Conservation (phyloP, 2,329 filamentous ascomycete genomes). For the Neofusicoccum cordaticola region DNA sequence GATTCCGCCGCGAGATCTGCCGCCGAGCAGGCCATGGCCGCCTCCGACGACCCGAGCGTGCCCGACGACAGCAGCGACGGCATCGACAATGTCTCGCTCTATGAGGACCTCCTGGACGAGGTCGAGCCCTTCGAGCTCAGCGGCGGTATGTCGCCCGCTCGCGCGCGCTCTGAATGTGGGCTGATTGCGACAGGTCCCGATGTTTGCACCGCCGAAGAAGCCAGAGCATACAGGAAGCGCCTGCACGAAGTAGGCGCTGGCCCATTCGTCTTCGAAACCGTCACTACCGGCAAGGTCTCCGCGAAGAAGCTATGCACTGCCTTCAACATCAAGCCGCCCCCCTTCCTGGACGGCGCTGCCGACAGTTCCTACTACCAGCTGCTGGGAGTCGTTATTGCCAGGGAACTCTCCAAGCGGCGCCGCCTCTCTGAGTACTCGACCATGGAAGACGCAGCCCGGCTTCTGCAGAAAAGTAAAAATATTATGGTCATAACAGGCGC, state of each 20-base stretch:
- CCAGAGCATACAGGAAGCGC: slow-evolving; percentile 64
- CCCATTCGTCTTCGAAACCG: slow-evolving; percentile 70
- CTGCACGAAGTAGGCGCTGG: slow-evolving; percentile 74
- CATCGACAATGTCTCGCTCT: slow-evolving; percentile 30
- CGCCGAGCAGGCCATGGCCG: slow-evolving; percentile 6
- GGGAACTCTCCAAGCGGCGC: slow-evolving; percentile 76
- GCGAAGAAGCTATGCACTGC: slow-evolving; percentile 83
- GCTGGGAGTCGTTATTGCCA: slow-evolving; percentile 71
- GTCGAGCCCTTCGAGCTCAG: slow-evolving; percentile 16
- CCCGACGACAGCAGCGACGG: slow-evolving; percentile 26
- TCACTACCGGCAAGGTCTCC: slow-evolving; percentile 66
- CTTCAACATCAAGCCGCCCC: slow-evolving; percentile 73
- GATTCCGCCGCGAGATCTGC: slow-evolving; percentile 11
- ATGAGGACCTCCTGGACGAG: slow-evolving; percentile 23
- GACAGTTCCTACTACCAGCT: slow-evolving; percentile 75
- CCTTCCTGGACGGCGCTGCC: slow-evolving; percentile 67
- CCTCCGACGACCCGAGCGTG: slow-evolving; percentile 10
- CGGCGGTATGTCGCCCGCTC: slow-evolving; percentile 6
- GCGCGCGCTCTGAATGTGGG: background rate
- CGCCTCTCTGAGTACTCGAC: slow-evolving; percentile 80
- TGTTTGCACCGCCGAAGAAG: slow-evolving; percentile 51
- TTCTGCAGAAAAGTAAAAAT: slow-evolving; percentile 73
- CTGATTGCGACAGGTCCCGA: slow-evolving; percentile 25
- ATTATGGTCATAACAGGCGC: slow-evolving; percentile 94
- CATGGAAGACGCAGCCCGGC: slow-evolving; percentile 77